These are phyloP conservation scores for Forsythia suspensa DNA, from an alignment of 257 asterid species.

Conservation along the genomic window DNA sequence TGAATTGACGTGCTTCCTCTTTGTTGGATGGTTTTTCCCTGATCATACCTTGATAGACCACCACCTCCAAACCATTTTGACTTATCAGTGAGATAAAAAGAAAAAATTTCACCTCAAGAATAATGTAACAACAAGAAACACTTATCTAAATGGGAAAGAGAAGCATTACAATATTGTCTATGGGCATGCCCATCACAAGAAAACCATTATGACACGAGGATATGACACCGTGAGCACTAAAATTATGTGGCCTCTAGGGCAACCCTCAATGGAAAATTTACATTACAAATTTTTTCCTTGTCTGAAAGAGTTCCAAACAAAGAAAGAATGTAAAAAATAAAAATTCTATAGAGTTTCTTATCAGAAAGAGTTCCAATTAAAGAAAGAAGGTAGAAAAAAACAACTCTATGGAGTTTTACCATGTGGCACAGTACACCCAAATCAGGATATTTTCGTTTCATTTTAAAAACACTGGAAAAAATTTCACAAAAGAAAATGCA, in stretches of 20 bases:
- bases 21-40: constrained; percentile 90
- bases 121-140: neutral
- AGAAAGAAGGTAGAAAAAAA: neutral
- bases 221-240: neutral
- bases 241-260: constrained; percentile 9
- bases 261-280: neutral
- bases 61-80: constrained; percentile 76
- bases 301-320: neutral
- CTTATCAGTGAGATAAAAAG: constrained; percentile 37
- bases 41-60: constrained; percentile 87
- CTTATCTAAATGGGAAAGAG: constrained; percentile 6
- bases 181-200: neutral
- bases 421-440: neutral
- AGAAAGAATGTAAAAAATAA: neutral
- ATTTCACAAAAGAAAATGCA: no score
- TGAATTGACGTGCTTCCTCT: constrained; percentile 88
- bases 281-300: neutral
- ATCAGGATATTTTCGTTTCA: no score
- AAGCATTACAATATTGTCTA: constrained; percentile 3
- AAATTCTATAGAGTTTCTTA: neutral
- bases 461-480: no score
- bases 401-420: neutral
- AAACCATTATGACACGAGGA: neutral
- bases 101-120: constrained; percentile 7
- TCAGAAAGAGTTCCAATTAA: neutral